These are phyloP conservation scores for Herpetomonas tarakana DNA, from an alignment of 208 protist species.

Conservation along the genomic window DNA sequence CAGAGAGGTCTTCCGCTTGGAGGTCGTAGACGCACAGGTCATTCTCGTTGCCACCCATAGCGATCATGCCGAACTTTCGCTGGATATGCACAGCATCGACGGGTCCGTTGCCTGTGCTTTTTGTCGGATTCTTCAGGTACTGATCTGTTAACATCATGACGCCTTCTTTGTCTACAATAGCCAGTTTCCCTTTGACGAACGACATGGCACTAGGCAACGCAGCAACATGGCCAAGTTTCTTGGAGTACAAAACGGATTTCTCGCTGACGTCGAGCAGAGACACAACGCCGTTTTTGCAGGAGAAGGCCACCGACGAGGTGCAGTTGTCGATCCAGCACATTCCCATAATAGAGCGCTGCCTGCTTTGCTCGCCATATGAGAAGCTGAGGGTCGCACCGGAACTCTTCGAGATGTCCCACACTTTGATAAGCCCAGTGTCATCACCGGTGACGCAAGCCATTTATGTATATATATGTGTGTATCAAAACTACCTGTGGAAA, in stretches of 20 bases:
- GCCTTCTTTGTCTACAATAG: constrained; percentile 45
- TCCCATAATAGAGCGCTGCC: constrained; percentile 52
- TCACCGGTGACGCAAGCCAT: constrained; percentile 85
- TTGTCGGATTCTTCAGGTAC: constrained; percentile 16
- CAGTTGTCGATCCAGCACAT: constrained; percentile 74
- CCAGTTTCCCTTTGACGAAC: constrained; percentile 55
- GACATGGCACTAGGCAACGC: constrained; percentile 55
- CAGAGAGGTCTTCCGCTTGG: constrained; percentile 25
- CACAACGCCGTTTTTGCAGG: constrained; percentile 56
- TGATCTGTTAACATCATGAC: constrained; percentile 35
- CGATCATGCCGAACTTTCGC: constrained; percentile 70
- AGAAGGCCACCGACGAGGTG: constrained; percentile 55
- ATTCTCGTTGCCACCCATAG: constrained; percentile 71
- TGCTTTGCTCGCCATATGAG: constrained; percentile 64
- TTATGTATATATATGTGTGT: constrained; percentile 1
- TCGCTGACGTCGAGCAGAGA: constrained; percentile 44
- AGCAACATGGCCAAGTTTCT: constrained; percentile 33
- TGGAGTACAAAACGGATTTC: constrained; percentile 21
- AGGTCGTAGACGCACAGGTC: constrained; percentile 73
- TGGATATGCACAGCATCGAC: constrained; percentile 77
- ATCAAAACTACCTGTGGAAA: constrained; percentile 13
- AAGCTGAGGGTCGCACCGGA: constrained; percentile 60
- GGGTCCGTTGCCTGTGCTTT: constrained; percentile 40
- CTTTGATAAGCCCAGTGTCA: constrained; percentile 78
- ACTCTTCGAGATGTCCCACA: constrained; percentile 80